Evolutionary conservation across 495 filamentous ascomycete genomes (phyloP), one percentile per base, ranked within the genome.

Genomic region (Tuber calosporum): DNA sequence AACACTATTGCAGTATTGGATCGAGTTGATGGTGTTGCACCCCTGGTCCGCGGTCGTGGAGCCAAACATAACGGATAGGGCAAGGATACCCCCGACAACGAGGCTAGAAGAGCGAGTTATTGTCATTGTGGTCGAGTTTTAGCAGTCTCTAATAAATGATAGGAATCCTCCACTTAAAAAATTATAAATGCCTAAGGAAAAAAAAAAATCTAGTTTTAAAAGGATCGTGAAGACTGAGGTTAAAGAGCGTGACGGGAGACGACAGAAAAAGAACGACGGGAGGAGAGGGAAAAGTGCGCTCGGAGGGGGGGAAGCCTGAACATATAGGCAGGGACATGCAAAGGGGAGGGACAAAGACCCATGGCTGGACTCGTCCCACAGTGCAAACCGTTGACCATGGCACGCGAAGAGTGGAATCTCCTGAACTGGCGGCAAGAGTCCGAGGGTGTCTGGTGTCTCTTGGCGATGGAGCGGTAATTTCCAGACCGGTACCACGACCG

Each of bases 1-100:
- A 41, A 91, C 89, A 0, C 83, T 72, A 39, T 86, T 83, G 81
- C 90, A 92, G 84, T 90, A 92, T 77, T 75, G 82, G 72, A 86
- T 87, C 20, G 79, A 78, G 66, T 77, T 77, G 74, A 85, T 78
- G 30, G 48, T 13, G 11, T 37, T 38, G 15, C 62, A 45, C 20
- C 4, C 40, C 45, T 20, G n/a, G 5, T 58, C 48, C 38, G 77
- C 78, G 9, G 69, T 68, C 39, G 78, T 68, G 6, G 76, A 67
- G 71, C 68, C 43, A 36, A 42, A 39, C 36, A 76, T 71, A 43
- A 68, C 71, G 38, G 71, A 71, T 38, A 79, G 74, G 36, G 77
- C 77, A 73, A 71, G 69, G 40, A 78, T 38, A 26, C 53, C 30
- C 19, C 77, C 77, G 5, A 74, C 69, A 38, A 79, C 53, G 22